Conservation (phyloP, 768 basidiomycete genomes). For the Hypsizygus marmoreus region DNA sequence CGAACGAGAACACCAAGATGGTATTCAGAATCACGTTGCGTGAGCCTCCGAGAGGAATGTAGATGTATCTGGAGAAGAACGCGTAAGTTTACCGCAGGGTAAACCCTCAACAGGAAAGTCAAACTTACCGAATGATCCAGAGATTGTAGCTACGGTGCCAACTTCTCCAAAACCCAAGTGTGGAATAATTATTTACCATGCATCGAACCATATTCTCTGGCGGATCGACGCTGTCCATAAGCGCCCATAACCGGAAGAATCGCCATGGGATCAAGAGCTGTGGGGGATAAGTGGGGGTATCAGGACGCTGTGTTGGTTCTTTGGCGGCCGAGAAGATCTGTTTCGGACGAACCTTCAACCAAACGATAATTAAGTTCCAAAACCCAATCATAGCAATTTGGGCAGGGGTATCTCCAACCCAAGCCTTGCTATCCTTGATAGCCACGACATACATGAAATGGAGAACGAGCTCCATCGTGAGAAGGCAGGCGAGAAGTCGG, state of each 20-base stretch:
- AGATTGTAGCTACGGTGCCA: constrained; percentile 98
- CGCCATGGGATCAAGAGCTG: constrained; percentile 95
- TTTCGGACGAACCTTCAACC: constrained; percentile 84
- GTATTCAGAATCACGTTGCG: constrained; percentile 58
- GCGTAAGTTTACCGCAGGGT: not conserved
- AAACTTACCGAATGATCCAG: constrained; percentile 81
- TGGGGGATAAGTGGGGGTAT: not conserved
- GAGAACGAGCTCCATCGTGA: constrained; percentile 89
- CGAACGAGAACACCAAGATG: constrained; percentile 88
- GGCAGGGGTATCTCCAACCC: constrained; percentile 75
- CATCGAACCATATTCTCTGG: constrained; percentile 99
- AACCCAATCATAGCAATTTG: constrained; percentile 93
- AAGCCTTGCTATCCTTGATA: constrained; percentile 87
- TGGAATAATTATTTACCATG: constrained; percentile 96
- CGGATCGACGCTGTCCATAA: constrained; percentile 85
- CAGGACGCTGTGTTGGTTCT: not conserved
- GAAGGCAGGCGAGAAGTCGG: constrained; percentile 69
- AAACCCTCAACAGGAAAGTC: not conserved
- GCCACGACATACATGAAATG: constrained; percentile 98
- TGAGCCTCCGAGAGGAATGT: constrained; percentile 87
- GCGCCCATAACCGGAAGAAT: constrained; percentile 94
- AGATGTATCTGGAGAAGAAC: constrained; percentile 74
- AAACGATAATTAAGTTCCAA: constrained; percentile 95
- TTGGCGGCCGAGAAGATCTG: no score
- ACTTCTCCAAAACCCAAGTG: constrained; percentile 89